Percentiles rank a stretch among this genome's conserved stretches.
Evolutionary conservation across 2,329 filamentous ascomycete genomes (phyloP).

Genomic region (Didymella exigua): DNA sequence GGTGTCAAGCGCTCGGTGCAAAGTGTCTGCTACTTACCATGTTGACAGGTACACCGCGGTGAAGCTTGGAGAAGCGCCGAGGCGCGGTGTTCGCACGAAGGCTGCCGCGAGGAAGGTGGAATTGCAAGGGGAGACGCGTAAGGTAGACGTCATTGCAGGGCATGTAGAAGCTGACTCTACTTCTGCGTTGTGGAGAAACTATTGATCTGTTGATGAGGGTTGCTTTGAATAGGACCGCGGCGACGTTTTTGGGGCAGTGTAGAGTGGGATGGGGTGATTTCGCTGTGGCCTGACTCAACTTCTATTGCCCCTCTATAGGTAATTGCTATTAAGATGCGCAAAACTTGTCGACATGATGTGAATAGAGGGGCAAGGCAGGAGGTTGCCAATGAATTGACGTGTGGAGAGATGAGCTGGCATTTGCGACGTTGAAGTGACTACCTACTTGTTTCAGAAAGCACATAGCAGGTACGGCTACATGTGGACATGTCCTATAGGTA

Average conservation of each 20-base stretch:
- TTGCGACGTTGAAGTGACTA: background rate
- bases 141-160: conserved; percentile 6
- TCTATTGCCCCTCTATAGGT: background rate
- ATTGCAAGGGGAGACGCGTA: conserved; percentile 6
- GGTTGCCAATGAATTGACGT: background rate
- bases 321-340: background rate
- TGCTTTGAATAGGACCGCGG: background rate
- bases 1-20: background rate
- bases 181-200: conserved; percentile 7
- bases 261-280: conserved; percentile 1
- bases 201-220: conserved; percentile 1
- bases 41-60: conserved; percentile 7
- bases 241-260: conserved; percentile 1
- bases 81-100: background rate
- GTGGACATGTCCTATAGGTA: background rate
- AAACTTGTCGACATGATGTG: background rate
- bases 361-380: background rate
- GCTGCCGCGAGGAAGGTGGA: background rate
- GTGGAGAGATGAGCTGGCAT: background rate
- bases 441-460: background rate
- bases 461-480: background rate
- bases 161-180: conserved; percentile 1
- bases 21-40: background rate
- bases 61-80: conserved; percentile 8
- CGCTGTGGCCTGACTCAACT: background rate